A percentile compares a stretch with the other conserved stretches of the same genome.
Evolutionary conservation across 78 protist genomes (phyloP).

Genomic region (Dictyostelium firmibasis): DNA sequence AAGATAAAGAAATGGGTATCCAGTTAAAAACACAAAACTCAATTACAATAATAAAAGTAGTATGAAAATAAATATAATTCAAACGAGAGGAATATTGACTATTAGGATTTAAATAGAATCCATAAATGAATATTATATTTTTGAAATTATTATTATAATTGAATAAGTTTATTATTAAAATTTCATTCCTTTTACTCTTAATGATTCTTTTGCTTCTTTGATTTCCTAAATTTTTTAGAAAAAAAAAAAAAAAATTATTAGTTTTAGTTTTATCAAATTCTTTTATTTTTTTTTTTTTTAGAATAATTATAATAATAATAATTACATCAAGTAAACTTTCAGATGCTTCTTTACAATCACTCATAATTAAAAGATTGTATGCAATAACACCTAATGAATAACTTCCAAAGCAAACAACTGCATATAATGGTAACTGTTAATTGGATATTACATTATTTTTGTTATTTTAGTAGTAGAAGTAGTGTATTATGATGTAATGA

Average conservation of each 20-base stretch:
- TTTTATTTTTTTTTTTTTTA: neutral
- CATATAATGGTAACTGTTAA: constrained; percentile 50
- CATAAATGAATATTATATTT: too few species aligned
- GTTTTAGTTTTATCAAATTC: neutral
- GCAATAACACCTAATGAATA: constrained; percentile 69
- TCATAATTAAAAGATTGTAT: constrained; percentile 61
- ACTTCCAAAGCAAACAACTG: constrained; percentile 55
- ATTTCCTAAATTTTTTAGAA: constrained; percentile 58
- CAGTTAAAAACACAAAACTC: too few species aligned
- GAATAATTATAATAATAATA: neutral
- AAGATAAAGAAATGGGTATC: too few species aligned
- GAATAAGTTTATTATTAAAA: neutral
- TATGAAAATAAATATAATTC: too few species aligned
- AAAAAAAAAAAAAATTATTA: neutral
- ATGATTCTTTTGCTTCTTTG: constrained; percentile 52
- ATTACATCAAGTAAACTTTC: constrained; percentile 67
- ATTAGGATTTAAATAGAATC: too few species aligned
- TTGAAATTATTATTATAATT: too few species aligned
- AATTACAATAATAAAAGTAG: too few species aligned
- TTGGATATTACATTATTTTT: neutral
- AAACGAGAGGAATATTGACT: too few species aligned
- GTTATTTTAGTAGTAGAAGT: too few species aligned
- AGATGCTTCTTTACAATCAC: constrained; percentile 70
- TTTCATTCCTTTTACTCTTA: constrained; percentile 74
- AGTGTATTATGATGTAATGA: too few species aligned